phyloP scores from a whole-genome alignment of 2,329 filamentous ascomycete genomes.

The Akanthomyces dipterigenus region DNA sequence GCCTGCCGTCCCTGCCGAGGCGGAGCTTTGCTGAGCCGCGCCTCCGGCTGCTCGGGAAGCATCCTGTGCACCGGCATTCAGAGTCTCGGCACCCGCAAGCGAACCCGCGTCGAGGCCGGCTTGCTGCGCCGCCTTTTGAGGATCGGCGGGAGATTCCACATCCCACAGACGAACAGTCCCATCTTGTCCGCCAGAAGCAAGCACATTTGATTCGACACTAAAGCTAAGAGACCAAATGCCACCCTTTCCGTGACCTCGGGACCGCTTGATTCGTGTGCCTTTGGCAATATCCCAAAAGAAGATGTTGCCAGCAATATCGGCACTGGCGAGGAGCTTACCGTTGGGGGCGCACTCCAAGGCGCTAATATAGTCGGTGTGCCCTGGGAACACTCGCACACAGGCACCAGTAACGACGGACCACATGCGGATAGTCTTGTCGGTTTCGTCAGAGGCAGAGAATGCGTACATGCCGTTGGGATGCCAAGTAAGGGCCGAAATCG shows the following conservation, averaged over 20 bases:
- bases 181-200: constrained; percentile 86
- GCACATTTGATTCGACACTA: constrained; percentile 83
- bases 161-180: constrained; percentile 94
- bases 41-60: neutral
- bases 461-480: constrained; percentile 91
- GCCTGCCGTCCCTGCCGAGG: constrained; percentile 22
- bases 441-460: constrained; percentile 82
- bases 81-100: constrained; percentile 31
- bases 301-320: constrained; percentile 82
- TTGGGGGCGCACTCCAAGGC: constrained; percentile 79
- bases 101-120: constrained; percentile 35
- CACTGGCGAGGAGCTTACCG: constrained; percentile 85
- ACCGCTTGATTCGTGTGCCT: constrained; percentile 80
- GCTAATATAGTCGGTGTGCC: constrained; percentile 82
- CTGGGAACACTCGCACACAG: constrained; percentile 85
- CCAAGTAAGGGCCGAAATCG: constrained; percentile 87
- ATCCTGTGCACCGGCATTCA: constrained; percentile 1
- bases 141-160: constrained; percentile 64
- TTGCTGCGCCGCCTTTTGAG: constrained; percentile 49
- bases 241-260: constrained; percentile 87
- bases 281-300: constrained; percentile 91
- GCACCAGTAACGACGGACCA: constrained; percentile 87
- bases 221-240: constrained; percentile 92
- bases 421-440: constrained; percentile 89
- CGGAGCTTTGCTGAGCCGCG: constrained; percentile 22